Evolutionary conservation across 2,329 filamentous ascomycete species (phyloP).

Genomic region (Tolypocladium guangdongense): DNA sequence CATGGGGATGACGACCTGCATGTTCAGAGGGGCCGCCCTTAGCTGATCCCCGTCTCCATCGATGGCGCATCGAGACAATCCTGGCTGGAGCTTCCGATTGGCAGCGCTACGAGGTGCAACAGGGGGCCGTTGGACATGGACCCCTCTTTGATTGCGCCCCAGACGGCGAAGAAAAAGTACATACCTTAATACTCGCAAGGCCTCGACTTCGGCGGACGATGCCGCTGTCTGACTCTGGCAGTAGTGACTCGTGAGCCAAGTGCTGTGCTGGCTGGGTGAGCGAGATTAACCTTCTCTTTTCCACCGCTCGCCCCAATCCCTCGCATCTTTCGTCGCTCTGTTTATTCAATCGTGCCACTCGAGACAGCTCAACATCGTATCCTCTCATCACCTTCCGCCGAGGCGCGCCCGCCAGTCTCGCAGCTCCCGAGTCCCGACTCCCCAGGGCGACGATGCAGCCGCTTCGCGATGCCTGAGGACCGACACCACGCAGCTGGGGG

Average conservation of each 20-base stretch:
- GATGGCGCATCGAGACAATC: not conserved
- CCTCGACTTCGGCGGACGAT: not conserved
- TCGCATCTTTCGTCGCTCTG: not conserved
- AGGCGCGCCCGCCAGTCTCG: not conserved
- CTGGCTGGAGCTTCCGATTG: not conserved
- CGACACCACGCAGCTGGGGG: not conserved
- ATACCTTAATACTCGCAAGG: too few species aligned
- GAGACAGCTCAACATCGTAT: not conserved
- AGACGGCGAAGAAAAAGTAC: not conserved
- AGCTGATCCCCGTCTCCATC: too few species aligned
- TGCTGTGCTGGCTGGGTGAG: not conserved
- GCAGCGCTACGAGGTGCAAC: not conserved
- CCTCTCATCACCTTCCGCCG: not conserved
- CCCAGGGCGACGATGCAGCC: constrained; percentile 2
- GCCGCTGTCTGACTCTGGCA: not conserved
- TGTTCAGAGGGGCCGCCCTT: too few species aligned
- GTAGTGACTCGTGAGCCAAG: not conserved
- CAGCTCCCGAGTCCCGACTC: not conserved
- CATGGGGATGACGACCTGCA: too few species aligned
- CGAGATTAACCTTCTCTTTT: not conserved
- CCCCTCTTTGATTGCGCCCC: not conserved
- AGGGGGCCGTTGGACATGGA: not conserved
- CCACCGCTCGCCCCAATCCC: not conserved
- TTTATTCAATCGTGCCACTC: not conserved
- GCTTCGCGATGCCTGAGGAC: constrained; percentile 1